Conservation (phyloP, 352 stramenopile species). For the Phytophthora hibernalis region DNA sequence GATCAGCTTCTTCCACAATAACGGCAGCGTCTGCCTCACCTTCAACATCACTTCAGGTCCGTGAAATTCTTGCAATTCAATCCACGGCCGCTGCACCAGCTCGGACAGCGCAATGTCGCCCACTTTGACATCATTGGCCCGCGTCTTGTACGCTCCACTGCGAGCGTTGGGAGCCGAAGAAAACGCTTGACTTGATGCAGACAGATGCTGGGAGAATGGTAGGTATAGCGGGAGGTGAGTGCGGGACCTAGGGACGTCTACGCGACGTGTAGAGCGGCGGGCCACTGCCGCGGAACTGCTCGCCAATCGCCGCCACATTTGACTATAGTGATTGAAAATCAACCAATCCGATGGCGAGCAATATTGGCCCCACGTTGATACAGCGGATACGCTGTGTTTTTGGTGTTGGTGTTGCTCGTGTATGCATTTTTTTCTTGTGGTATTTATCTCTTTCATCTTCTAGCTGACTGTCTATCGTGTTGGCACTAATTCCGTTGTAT, state of each 20-base stretch:
- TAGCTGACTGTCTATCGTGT: conserved; percentile 20
- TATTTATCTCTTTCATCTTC: conserved; percentile 5
- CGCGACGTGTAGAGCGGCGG: conserved; percentile 2
- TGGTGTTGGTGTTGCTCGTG: too few species aligned
- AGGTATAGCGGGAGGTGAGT: neutral
- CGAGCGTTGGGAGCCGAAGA: conserved; percentile 4
- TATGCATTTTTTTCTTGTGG: conserved; percentile 6
- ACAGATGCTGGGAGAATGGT: neutral
- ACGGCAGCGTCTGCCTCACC: conserved; percentile 34
- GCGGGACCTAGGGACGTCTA: neutral
- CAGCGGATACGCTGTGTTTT: conserved; percentile 1
- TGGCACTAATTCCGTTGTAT: conserved; percentile 11
- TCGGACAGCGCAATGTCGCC: conserved; percentile 38
- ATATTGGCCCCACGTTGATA: neutral
- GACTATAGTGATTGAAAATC: neutral
- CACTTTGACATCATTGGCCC: conserved; percentile 27
- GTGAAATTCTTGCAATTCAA: conserved; percentile 36
- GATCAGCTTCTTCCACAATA: conserved; percentile 36
- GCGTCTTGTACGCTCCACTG: conserved; percentile 3
- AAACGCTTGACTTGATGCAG: conserved; percentile 10
- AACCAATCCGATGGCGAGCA: conserved; percentile 22
- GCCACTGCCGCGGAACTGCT: conserved; percentile 11
- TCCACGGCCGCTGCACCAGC: conserved; percentile 36
- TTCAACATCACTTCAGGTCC: conserved; percentile 33
- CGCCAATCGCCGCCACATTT: conserved; percentile 29